Percentiles rank a stretch among this genome's conserved stretches.
These are phyloP conservation scores for Euphrasia confusa DNA, from an alignment of 257 asterid genomes.

Conservation along the genomic window DNA sequence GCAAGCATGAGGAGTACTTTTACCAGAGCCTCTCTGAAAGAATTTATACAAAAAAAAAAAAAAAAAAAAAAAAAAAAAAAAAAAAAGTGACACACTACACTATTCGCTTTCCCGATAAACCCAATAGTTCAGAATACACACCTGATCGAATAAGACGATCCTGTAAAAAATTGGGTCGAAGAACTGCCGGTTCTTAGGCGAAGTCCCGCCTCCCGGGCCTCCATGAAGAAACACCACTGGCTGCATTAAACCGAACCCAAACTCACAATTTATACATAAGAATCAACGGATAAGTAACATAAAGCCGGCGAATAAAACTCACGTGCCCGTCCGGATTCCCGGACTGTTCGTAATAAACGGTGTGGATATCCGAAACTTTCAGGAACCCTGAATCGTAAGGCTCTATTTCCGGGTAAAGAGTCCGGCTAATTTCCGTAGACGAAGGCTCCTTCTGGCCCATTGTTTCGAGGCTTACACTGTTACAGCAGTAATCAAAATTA, in stretches of 20 bases:
- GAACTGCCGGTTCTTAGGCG: slow-evolving; percentile 81
- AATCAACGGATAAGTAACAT: neutral
- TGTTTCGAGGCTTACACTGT: slow-evolving; percentile 28
- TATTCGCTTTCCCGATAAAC: slow-evolving; percentile 22
- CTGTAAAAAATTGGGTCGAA: slow-evolving; percentile 79
- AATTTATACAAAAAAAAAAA: no score
- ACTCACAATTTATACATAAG: neutral
- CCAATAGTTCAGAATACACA: slow-evolving; percentile 25
- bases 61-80: no score
- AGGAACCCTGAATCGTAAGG: slow-evolving; percentile 68
- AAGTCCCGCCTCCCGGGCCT: slow-evolving; percentile 99
- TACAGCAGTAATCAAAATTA: slow-evolving; percentile 27
- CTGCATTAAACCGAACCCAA: slow-evolving; percentile 39
- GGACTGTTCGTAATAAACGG: slow-evolving; percentile 78
- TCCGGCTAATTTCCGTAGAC: slow-evolving; percentile 36
- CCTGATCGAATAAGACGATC: slow-evolving; percentile 93
- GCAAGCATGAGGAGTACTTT: slow-evolving; percentile 93
- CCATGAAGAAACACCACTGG: slow-evolving; percentile 94
- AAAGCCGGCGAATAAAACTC: slow-evolving; percentile 34
- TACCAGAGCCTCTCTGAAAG: slow-evolving; percentile 86
- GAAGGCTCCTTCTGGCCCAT: slow-evolving; percentile 47
- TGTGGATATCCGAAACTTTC: slow-evolving; percentile 89
- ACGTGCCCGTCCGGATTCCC: slow-evolving; percentile 95
- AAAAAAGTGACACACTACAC: slow-evolving; percentile 11
- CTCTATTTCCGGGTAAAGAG: slow-evolving; percentile 67